Evolutionary conservation across 345 rosid species (phyloP), one percentile per base, ranked within the genome.

Genomic region (Triadica sebifera): DNA sequence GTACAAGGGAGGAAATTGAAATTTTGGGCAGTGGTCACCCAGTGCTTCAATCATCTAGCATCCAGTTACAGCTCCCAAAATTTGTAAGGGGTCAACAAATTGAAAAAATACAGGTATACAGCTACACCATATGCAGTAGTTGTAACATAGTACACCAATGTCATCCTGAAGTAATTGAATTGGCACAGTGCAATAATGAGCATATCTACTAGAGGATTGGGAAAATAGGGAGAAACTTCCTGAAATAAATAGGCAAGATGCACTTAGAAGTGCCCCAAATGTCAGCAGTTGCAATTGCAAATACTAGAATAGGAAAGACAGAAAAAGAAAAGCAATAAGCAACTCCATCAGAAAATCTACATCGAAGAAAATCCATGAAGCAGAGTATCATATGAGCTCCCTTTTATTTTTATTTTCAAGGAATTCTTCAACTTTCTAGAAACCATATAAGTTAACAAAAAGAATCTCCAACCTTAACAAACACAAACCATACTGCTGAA

Each of bases 341-440:
- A 3, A 24, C 6, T 4, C n/a, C 8, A 65, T 1, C 8, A 66
- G 9, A 12, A 66, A 45, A 22, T 45, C 70, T 47, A 11, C 22
- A 13, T 24, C 10, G 46, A 10, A 60, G 25, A 45, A 13, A 58
- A 9, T 46, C 19, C 45, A 58, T 22, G 12, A 57, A 11, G 29
- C 8, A n/a, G 15, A 61, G 39, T 24, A 45, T 45, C 34, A 55
- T 17, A 71, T 58, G 74, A 58, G 43, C n/a, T 71, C 13, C 52
- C 19, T 72, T 45, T 0, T 47, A 43, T 71, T 60, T 12, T 24
- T 8, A 3, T 46, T 29, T 47, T 67, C 6, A 3, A 52, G 59
- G 24, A 38, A 50, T 68, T 29, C 59, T 16, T 50, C 57, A 67
- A 6, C 29, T 12, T 17, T 70, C n/a, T 22, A 43, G 64, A 64